These are phyloP conservation scores for Ceriops zippeliana DNA, from an alignment of 345 rosid species.

Conservation along the genomic window DNA sequence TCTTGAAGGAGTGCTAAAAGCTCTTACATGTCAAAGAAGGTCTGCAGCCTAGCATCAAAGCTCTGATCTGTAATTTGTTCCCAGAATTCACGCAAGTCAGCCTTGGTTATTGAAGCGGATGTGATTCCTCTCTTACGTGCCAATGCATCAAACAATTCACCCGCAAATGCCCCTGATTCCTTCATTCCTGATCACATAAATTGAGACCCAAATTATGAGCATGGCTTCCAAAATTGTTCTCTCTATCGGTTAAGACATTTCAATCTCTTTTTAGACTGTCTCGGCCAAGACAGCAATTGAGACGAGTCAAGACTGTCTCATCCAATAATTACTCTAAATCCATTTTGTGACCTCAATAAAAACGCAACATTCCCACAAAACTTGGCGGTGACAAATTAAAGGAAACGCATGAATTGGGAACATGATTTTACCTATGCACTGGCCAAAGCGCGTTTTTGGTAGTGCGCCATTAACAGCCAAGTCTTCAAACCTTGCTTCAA, in stretches of 20 bases:
- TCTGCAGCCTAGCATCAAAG: constrained; percentile 71
- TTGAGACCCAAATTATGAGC: background rate
- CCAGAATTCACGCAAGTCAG: constrained; percentile 59
- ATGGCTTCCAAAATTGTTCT: too few relatives aligned
- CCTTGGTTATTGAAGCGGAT: constrained; percentile 46
- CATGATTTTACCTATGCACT: constrained; percentile 59
- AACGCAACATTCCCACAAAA: background rate
- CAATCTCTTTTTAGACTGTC: too few relatives aligned
- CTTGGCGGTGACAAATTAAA: too few relatives aligned
- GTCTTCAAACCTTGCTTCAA: constrained; percentile 52
- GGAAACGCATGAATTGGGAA: background rate
- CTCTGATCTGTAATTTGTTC: constrained; percentile 63
- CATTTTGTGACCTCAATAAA: too few relatives aligned
- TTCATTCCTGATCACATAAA: constrained; percentile 53
- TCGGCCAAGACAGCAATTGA: too few relatives aligned
- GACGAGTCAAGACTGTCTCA: too few relatives aligned
- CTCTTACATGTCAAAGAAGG: constrained; percentile 76
- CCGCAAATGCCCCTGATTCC: constrained; percentile 66
- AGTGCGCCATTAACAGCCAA: constrained; percentile 50
- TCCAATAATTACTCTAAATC: too few relatives aligned
- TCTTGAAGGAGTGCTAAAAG: background rate
- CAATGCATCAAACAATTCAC: constrained; percentile 60
- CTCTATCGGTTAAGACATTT: too few relatives aligned
- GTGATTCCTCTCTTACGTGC: constrained; percentile 56
- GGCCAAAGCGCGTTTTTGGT: constrained; percentile 54